Percentiles rank a stretch among this genome's conserved stretches.
Evolutionary conservation across 345 rosid species (phyloP).

Genomic region (Gossypium anomalum): DNA sequence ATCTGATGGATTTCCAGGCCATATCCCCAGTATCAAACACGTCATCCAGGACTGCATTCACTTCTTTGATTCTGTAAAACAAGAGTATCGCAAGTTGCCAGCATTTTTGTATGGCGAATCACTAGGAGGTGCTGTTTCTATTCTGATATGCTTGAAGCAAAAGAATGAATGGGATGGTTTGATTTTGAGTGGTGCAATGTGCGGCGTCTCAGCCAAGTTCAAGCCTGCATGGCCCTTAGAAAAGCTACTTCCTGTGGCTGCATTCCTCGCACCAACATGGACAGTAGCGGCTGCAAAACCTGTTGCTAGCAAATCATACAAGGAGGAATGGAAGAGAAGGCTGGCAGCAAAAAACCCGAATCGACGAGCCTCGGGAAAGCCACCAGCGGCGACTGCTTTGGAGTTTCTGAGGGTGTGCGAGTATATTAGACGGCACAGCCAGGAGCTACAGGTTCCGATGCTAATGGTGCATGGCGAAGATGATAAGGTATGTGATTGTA

Average conservation of each 20-base stretch:
- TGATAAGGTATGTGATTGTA: not conserved
- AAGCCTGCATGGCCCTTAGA: not conserved
- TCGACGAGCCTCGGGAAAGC: not conserved
- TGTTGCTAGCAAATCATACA: not conserved
- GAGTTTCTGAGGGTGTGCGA: not conserved
- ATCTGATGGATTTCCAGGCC: conserved; percentile 1
- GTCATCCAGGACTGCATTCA: not conserved
- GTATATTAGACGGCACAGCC: not conserved
- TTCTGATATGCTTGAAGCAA: not conserved
- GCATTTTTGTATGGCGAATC: not conserved
- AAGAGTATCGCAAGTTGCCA: not conserved
- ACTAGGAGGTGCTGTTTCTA: not conserved
- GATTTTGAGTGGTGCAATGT: not conserved
- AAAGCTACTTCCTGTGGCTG: not conserved
- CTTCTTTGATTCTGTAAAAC: not conserved
- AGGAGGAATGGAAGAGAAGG: not conserved
- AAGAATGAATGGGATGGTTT: conserved; percentile 1
- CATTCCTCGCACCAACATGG: not conserved
- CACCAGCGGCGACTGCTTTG: not conserved
- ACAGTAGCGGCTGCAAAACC: not conserved
- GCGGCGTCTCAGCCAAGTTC: not conserved
- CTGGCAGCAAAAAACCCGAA: not conserved
- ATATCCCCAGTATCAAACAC: not conserved
- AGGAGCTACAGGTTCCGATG: not conserved
- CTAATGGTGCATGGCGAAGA: not conserved